Base-by-base conservation (phyloP, 1,139 yeast genomes). In the Magnusiomyces tetraspermus region DNA sequence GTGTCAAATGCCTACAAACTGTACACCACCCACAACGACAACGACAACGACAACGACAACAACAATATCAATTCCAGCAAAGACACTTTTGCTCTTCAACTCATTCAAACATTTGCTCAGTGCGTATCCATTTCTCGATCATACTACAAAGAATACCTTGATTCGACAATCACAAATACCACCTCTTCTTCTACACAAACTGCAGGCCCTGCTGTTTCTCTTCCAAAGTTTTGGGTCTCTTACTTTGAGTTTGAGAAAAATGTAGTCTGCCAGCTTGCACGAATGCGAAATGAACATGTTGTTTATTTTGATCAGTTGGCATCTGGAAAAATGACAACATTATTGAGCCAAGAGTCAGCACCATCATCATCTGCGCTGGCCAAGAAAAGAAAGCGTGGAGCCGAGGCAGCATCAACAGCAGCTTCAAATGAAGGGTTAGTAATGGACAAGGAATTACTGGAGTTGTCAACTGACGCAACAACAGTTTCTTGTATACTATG, bases 211-310 rank as follows among this genome's bases (percentile, higher is more conserved):
- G 40, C 40, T 5, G 15, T 36, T 43, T 11, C 46, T 2, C 8
- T n/a, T 10, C 13, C 48, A 6, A 21, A 46, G 50, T 69, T 66
- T 53, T 63, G 68, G 65, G 59, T 65, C 22, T 62, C 63, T 48
- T 69, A 64, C 50, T 64, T 70, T 49, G 57, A 59, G 36, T 69
- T 66, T 51, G 69, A 66, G 51, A 55, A 67, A 6, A 56, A 54
- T 3, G 57, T 60, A 26, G 53, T 51, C 2, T n/a, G 28, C 31
- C 40, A 46, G n/a, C 26, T 51, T 8, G 23, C 15, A 13, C 46
- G 46, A n/a, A 17, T 43, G 36, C 6, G 22, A n/a, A 26, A n/a
- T 3, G 37, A 28, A 10, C 21, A 26, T 3, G 15, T 43, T 24
- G 13, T 10, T 19, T 15, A 11, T 26, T 28, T 43, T 15, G 37